Evolutionary conservation across 164 flowering plant species (phyloP), one percentile per base, ranked within the genome.

Genomic region (Vitis labrusca): DNA sequence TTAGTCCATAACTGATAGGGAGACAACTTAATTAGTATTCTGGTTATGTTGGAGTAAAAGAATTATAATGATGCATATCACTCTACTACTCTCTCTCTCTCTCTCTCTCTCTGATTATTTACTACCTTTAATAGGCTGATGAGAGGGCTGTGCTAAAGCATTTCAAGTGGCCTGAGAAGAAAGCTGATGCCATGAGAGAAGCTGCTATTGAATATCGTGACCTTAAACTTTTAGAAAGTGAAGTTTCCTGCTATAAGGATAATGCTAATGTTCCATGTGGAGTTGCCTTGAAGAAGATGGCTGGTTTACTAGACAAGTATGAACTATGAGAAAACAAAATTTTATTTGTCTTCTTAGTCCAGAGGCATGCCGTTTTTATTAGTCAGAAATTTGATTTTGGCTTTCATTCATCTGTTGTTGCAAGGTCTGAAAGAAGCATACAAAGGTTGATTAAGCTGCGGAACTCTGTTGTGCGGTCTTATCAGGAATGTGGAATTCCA

Each of bases 101-200:
- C 19, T 17, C 3, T 19, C 5, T 57, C 44, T 37, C 7, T 37
- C 2, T 37, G 2, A 37, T 37, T 37, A 37, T 37, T 37, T 37
- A 37, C 50, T 68, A 17, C 71, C 11, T 67, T 61, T 47, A 62
- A 60, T 73, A 89, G 94, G 88, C 90, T 71, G 91, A 89, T 77
- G 91, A 89, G 77, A 72, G 86, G n/a, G 86, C 91, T 65, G 91
- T 89, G 59, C 73, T 89, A 69, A 89, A 85, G 79, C 88, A 89
- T 77, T 89, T 89, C 70, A 81, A 84, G 37, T 89, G 94, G 94
- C 94, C 91, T 9, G 91, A 89, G 84, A 84, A 52, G 70, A 89
- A 86, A 76, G 91, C 89, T 17, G 94, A 89, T 84, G 88, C 90
- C 57, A 73, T 89, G 84, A 65, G 91, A 57, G 94, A 89, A 81